Conservation (phyloP, 2,329 filamentous ascomycete genomes). For the Rhinocladiella similis region DNA sequence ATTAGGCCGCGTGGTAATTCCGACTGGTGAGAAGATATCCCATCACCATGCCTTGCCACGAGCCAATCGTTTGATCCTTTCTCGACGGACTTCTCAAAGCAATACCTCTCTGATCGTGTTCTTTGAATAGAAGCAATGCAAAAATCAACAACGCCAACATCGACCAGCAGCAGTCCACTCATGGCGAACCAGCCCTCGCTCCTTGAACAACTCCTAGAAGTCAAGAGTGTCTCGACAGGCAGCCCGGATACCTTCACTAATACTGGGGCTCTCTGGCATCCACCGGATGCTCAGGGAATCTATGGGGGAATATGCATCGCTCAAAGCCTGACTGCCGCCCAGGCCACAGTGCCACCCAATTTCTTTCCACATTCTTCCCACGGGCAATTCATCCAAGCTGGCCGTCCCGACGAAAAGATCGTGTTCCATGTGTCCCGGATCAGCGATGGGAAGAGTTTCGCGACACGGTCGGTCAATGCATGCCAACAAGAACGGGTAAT, state of each 20-base stretch:
- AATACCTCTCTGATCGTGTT: too few relatives aligned
- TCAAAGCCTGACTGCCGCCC: conserved; percentile 81
- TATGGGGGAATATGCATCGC: conserved; percentile 91
- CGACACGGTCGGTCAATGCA: conserved; percentile 91
- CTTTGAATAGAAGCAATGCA: too few relatives aligned
- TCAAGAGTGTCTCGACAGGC: conserved; percentile 38
- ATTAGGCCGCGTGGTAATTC: too few relatives aligned
- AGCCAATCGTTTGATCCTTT: too few relatives aligned
- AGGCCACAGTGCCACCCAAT: conserved; percentile 74
- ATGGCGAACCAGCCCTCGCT: too few relatives aligned
- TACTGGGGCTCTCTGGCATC: conserved; percentile 84
- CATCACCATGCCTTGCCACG: too few relatives aligned
- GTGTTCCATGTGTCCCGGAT: conserved; percentile 93
- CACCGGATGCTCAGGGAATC: conserved; percentile 83
- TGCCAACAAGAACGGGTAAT: conserved; percentile 82
- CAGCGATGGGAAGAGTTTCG: conserved; percentile 82
- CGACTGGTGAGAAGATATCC: too few relatives aligned
- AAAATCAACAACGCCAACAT: too few relatives aligned
- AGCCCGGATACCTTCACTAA: conserved; percentile 68
- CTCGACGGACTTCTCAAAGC: too few relatives aligned
- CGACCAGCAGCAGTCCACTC: too few relatives aligned
- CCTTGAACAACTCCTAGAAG: conserved; percentile 57
- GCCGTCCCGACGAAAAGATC: conserved; percentile 64
- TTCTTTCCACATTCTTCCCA: conserved; percentile 93
- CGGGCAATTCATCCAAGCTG: conserved; percentile 79